Conservation (phyloP, 305 asterid species). For the Lippia alba region DNA sequence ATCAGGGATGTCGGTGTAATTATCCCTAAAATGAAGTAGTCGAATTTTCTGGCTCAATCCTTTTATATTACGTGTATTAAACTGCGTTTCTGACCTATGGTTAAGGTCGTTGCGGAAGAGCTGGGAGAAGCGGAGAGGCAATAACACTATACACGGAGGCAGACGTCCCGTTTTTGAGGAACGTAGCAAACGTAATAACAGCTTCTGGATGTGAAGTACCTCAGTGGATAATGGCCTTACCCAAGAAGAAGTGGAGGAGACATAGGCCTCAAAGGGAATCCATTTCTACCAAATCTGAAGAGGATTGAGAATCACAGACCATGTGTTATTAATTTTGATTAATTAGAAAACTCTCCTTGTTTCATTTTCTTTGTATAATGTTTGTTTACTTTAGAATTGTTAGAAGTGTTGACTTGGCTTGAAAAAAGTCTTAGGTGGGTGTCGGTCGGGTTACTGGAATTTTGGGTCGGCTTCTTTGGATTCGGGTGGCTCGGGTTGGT, state of each 20-base stretch:
- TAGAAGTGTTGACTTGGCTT: not conserved
- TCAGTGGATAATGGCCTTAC: slow-evolving; percentile 61
- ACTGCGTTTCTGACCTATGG: not conserved
- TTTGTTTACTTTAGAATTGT: not conserved
- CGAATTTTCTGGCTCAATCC: not conserved
- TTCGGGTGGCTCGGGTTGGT: too few species aligned
- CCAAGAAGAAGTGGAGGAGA: slow-evolving; percentile 84
- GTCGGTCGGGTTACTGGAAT: too few species aligned
- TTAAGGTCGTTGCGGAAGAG: slow-evolving; percentile 88
- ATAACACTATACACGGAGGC: slow-evolving; percentile 83
- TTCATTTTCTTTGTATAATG: not conserved
- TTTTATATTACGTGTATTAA: not conserved
- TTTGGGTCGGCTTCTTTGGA: too few species aligned
- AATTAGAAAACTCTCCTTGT: not conserved
- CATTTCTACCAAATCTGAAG: slow-evolving; percentile 54
- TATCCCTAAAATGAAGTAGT: too few species aligned
- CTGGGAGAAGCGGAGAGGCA: slow-evolving; percentile 94
- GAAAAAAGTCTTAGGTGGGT: not conserved
- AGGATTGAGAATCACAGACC: slow-evolving; percentile 20
- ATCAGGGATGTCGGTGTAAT: too few species aligned
- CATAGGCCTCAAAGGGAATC: slow-evolving; percentile 84
- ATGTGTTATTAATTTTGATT: not conserved
- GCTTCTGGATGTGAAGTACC: slow-evolving; percentile 94
- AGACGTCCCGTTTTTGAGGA: slow-evolving; percentile 68
- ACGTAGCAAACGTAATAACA: slow-evolving; percentile 79